Base-by-base conservation (phyloP, 257 asterid genomes). In the Solanum chilense region DNA sequence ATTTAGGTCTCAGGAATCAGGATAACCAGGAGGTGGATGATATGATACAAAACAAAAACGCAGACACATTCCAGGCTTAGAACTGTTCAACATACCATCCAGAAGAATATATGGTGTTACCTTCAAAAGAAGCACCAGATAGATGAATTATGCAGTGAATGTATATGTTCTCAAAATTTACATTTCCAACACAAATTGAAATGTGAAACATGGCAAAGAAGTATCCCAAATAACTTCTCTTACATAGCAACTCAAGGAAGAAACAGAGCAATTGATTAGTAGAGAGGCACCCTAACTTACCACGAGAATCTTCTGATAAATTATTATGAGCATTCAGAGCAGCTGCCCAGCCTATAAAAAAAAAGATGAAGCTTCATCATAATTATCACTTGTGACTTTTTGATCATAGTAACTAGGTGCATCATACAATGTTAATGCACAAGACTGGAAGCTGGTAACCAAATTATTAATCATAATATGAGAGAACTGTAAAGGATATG, bases 321-420 rank as follows among this genome's bases (percentile, higher is more conserved):
- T 88, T 94, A 91, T 92, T 93, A 86, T 86, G 89, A 25, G 97
- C 95, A 84, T 89, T 93, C 92, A 95, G 90, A 70, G 95, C 93
- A 92, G 97, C 95, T 60, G 92, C 87, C 98, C 98, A 97, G 86
- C 99, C 99, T 95, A 90, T 11, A 12, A 64, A 64, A 90, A 88
- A 11, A 39, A 77, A 88, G 29, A 78, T 23, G 71, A 47, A 70
- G 77, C 75, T 87, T 69, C 64, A 82, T 88, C 45, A 21, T 29
- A 66, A 89, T 85, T 27, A 82, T 75, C 62, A 83, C 49, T 60
- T 16, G 44, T 47, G 31, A 74, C 47, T 73, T 25, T 56, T 66
- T 47, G 41, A 86, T 42, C 42, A 29, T 86, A 62, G 21, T 15
- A 16, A 39, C 42, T 41, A 84, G 39, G 27, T 33, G 25, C 25